These are phyloP conservation scores for Punctularia strigosozonata DNA, from an alignment of 768 basidiomycete genomes.

Conservation along the genomic window DNA sequence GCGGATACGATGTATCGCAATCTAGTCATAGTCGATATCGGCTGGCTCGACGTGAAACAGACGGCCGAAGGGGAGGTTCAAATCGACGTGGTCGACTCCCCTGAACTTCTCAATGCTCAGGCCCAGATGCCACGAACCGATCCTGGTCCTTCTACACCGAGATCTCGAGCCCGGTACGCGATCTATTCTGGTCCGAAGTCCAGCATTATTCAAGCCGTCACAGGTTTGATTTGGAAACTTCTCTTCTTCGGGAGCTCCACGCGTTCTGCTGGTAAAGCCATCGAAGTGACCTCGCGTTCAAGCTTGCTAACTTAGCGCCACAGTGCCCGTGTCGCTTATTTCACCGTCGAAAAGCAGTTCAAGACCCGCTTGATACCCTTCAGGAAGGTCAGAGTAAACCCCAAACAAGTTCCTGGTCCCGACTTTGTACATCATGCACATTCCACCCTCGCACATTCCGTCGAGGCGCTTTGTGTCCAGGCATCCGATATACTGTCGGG, in stretches of 20 bases:
- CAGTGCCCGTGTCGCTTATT: constrained; percentile 86
- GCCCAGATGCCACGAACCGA: too few relatives aligned
- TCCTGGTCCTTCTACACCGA: too few relatives aligned
- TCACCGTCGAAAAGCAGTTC: constrained; percentile 80
- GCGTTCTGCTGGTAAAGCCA: constrained; percentile 71
- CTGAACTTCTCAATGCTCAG: not conserved
- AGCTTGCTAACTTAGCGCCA: too few relatives aligned
- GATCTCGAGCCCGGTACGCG: too few relatives aligned
- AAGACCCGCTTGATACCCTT: constrained; percentile 73
- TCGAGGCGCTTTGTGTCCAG: constrained; percentile 77
- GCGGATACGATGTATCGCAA: constrained; percentile 42
- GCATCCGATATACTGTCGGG: constrained; percentile 73
- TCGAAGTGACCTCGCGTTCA: too few relatives aligned
- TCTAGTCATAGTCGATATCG: constrained; percentile 67
- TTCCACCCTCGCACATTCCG: constrained; percentile 62
- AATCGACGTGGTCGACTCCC: constrained; percentile 7
- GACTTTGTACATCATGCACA: constrained; percentile 46
- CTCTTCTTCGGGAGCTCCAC: constrained; percentile 66
- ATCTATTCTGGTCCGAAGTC: too few relatives aligned
- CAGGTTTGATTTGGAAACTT: constrained; percentile 59
- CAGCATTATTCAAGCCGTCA: too few relatives aligned
- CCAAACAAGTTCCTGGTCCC: constrained; percentile 28
- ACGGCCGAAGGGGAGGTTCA: constrained; percentile 31
- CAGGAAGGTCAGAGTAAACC: constrained; percentile 62
- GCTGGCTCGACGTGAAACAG: constrained; percentile 64